phyloP scores from a whole-genome alignment of 2,329 filamentous ascomycete genomes.

The Scedosporium dehoogii region DNA sequence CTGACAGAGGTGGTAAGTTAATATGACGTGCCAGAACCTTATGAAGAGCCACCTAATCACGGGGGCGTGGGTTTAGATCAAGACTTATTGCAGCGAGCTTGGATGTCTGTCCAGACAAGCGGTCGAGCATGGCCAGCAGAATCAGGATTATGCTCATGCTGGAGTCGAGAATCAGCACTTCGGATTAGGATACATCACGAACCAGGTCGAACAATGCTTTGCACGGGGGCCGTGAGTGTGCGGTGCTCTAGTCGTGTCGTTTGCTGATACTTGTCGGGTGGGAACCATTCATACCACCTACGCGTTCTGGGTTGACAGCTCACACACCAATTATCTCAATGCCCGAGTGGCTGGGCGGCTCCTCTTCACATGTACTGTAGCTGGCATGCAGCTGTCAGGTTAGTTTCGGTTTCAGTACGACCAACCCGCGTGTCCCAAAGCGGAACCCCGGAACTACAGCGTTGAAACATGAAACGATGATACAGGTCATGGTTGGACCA shows the following conservation, averaged over 20 bases:
- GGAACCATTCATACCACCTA: background rate
- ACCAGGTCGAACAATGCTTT: no score
- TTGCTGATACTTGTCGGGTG: background rate
- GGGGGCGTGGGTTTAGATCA: conserved; percentile 3
- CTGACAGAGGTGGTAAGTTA: conserved; percentile 1
- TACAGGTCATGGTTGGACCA: background rate
- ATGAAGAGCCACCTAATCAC: background rate
- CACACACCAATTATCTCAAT: background rate
- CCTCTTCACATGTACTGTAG: background rate
- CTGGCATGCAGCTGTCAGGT: background rate
- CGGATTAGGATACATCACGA: no score
- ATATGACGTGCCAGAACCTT: background rate
- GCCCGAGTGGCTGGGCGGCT: background rate
- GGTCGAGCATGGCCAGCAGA: background rate
- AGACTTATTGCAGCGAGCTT: background rate
- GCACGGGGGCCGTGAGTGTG: no score
- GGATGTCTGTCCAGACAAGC: background rate
- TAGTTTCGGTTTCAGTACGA: conserved; percentile 5
- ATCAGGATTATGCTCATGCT: no score
- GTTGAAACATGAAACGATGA: conserved; percentile 3
- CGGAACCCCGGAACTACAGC: background rate
- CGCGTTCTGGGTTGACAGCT: background rate
- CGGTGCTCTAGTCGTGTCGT: no score
- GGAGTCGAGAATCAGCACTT: no score
- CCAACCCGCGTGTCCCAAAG: conserved; percentile 1